Evolutionary conservation across 2,329 filamentous ascomycete genomes (phyloP).

Genomic region (Claviceps arundinis): DNA sequence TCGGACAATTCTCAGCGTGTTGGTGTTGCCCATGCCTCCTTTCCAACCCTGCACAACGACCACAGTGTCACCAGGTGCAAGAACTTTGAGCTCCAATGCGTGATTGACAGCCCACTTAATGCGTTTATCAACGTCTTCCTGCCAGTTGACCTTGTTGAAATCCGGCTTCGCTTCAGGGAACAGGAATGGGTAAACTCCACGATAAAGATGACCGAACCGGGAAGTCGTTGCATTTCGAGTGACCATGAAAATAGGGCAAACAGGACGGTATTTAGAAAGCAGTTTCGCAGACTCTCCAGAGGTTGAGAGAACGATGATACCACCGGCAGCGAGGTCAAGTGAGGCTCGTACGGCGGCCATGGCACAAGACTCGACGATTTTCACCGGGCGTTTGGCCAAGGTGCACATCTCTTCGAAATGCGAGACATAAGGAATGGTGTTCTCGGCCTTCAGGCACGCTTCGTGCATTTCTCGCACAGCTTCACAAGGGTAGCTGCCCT

Average conservation of each 20-base stretch:
- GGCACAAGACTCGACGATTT: slow-evolving; percentile 83
- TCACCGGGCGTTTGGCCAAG: slow-evolving; percentile 69
- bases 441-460: slow-evolving; percentile 91
- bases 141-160: slow-evolving; percentile 87
- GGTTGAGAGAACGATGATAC: slow-evolving; percentile 91
- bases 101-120: slow-evolving; percentile 93
- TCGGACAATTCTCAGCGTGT: slow-evolving; percentile 57
- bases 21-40: slow-evolving; percentile 84
- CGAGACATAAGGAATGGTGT: slow-evolving; percentile 91
- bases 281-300: slow-evolving; percentile 90
- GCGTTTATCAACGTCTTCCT: slow-evolving; percentile 94
- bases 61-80: slow-evolving; percentile 59
- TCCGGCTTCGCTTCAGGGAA: slow-evolving; percentile 91
- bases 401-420: slow-evolving; percentile 92
- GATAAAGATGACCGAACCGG: slow-evolving; percentile 88
- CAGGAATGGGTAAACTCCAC: slow-evolving; percentile 94
- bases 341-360: slow-evolving; percentile 95
- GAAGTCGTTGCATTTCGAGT: slow-evolving; percentile 75
- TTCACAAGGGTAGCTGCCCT: slow-evolving; percentile 87
- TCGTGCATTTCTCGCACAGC: slow-evolving; percentile 97
- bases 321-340: slow-evolving; percentile 90
- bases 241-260: slow-evolving; percentile 99
- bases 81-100: slow-evolving; percentile 68
- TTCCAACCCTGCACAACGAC: slow-evolving; percentile 85
- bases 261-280: slow-evolving; percentile 94